Conservation (phyloP, 108 stramenopile species). For the Fragilariopsis cylindrus region DNA sequence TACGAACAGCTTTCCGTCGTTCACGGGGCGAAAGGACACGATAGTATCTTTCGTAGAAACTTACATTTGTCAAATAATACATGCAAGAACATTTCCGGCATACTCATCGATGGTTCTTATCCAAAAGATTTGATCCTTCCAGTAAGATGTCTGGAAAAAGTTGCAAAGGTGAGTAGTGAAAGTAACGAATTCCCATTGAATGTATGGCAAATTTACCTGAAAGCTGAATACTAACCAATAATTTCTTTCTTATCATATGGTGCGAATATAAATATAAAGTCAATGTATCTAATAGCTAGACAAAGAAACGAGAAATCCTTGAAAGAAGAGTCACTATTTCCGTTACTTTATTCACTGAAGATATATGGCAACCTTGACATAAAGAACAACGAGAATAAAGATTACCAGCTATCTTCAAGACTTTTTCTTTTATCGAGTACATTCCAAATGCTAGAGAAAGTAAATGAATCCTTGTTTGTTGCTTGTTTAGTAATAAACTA, state of each 20-base stretch:
- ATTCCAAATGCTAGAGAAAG: background rate
- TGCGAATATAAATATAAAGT: background rate
- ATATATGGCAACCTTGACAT: conserved; percentile 8
- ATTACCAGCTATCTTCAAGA: conserved; percentile 21
- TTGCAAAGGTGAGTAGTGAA: conserved; percentile 17
- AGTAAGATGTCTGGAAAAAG: conserved; percentile 18
- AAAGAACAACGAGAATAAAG: background rate
- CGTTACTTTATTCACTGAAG: conserved; percentile 13
- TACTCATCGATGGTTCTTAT: background rate
- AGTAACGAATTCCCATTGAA: background rate
- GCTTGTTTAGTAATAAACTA: background rate
- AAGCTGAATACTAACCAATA: no score
- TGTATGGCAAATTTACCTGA: no score
- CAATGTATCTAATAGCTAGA: conserved; percentile 22
- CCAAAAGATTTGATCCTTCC: conserved; percentile 9
- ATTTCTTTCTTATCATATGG: no score
- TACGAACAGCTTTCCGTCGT: conserved; percentile 16
- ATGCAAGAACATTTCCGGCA: background rate
- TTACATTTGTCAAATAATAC: background rate
- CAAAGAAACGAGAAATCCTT: conserved; percentile 17
- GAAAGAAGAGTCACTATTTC: conserved; percentile 2
- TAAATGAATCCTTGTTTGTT: background rate
- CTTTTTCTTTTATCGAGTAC: conserved; percentile 20
- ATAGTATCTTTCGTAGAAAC: background rate
- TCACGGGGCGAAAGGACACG: background rate